phyloP scores from a whole-genome alignment of 108 stramenopile genomes.

The Seminavis robusta region DNA sequence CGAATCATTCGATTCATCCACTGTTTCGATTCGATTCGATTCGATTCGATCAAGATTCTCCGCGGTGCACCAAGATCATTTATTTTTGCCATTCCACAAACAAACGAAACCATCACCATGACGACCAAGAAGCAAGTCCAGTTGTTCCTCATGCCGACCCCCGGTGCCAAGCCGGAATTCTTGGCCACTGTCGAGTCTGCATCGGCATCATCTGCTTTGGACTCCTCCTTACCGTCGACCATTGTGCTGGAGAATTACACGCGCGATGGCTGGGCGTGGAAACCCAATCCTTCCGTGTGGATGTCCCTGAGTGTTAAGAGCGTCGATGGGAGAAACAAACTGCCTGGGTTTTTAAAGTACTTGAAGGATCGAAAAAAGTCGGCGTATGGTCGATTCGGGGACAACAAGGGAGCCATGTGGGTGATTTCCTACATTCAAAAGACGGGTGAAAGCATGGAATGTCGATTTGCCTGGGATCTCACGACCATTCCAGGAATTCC shows the following conservation, averaged over 20 bases:
- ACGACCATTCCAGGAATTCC: conserved; percentile 27
- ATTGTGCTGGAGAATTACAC: conserved; percentile 74
- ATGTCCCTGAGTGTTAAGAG: conserved; percentile 24
- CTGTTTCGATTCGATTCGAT: too few species aligned
- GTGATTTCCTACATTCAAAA: conserved; percentile 64
- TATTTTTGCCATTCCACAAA: too few species aligned
- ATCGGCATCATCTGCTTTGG: conserved; percentile 4
- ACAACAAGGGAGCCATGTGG: conserved; percentile 34
- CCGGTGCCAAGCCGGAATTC: conserved; percentile 69
- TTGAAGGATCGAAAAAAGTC: conserved; percentile 71
- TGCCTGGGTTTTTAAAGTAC: conserved; percentile 74
- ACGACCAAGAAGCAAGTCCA: conserved; percentile 23
- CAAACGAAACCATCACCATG: too few species aligned
- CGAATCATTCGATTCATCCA: too few species aligned
- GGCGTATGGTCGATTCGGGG: conserved; percentile 55
- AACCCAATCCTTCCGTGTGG: conserved; percentile 10
- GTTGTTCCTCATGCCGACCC: conserved; percentile 41
- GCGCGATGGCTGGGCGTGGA: conserved; percentile 68
- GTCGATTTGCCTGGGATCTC: conserved; percentile 29
- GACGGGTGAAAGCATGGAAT: conserved; percentile 18
- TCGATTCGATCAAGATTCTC: too few species aligned
- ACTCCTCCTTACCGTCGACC: conserved; percentile 4
- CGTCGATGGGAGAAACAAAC: conserved; percentile 67
- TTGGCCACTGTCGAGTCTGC: conserved; percentile 49
- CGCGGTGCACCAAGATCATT: too few species aligned